Base-by-base conservation (phyloP, 2,329 filamentous ascomycete species). In the Polychaeton citri region DNA sequence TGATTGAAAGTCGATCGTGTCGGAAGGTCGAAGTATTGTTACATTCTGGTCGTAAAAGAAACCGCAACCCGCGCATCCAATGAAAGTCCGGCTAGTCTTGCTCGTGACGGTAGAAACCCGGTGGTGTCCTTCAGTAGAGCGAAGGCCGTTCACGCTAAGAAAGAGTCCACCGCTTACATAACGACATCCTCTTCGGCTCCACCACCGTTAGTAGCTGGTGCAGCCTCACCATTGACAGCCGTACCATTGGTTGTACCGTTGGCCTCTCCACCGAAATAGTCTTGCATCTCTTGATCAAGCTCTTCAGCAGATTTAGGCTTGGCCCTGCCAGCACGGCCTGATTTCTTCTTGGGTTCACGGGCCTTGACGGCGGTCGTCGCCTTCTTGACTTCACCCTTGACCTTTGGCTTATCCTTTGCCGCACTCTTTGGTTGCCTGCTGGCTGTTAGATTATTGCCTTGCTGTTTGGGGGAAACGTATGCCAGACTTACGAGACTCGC, bases 231-330 rank as follows among this genome's bases (percentile, higher is more conserved):
- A 28, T 64, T 62, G 30, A 17, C 30, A 42, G 64, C 63, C 30
- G 53, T 51, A 31, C 62, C 65, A 41, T 63, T 66, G 30, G 59
- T 57, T 36, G 61, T 61, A 9, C 58, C 60, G 35, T 63, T 57
- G 21, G 51, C 51, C 33, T 55, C 63, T 19, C 58, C 57, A 36
- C 70, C 76, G 57, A 92, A 96, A 66, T 98, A 98, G 61, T 96
- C 90, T 15, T 76, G 79, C 90, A 98, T 98, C 61, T 98, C 90
- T 4, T 84, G 86, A 59, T 98, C 90, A 18, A 98, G 76, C 65
- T 98, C 87, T 58, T 94, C 88, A 1, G 81, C 77, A 0, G 86
- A 93, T 81, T 96, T 96, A 66, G 69, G 64, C 62, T 76, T 92
- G 69, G 53, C 77, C 64, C 47, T 80, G 70, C 51, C 80, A 45